A percentile compares a stretch with the other conserved stretches of the same genome.
Conservation (phyloP, 176 grass and related monocot species). For the Ampelocalamus luodianensis region DNA sequence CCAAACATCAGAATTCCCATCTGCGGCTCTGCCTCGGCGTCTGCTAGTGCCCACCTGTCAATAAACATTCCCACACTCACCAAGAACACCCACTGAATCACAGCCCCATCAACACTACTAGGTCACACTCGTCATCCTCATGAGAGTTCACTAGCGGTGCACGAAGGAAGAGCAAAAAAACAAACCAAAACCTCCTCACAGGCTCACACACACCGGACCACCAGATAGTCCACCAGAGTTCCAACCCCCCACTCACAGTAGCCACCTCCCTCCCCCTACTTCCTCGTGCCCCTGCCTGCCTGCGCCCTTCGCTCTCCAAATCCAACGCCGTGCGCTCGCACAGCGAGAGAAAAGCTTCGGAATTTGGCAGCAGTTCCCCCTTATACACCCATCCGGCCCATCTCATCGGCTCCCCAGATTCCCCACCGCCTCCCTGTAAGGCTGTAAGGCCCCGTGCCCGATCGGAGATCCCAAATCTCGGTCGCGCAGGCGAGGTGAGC, state of each 20-base stretch:
- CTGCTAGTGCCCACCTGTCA: conserved; percentile 38
- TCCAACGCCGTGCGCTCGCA: not conserved
- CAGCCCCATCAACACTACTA: fast-evolving
- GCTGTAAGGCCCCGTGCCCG: not conserved
- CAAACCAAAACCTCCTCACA: not conserved
- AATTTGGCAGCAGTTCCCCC: not conserved
- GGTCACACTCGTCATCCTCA: not conserved
- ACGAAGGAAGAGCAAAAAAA: not conserved
- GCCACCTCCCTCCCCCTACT: not conserved
- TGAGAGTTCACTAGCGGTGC: not conserved
- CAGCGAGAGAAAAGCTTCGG: conserved; percentile 22
- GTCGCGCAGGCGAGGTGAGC: conserved; percentile 23
- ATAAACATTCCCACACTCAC: not conserved
- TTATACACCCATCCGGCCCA: not conserved
- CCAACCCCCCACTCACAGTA: not conserved
- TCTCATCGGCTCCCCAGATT: conserved; percentile 15
- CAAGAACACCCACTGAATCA: not conserved
- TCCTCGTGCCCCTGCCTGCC: not conserved
- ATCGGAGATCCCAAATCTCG: conserved; percentile 42
- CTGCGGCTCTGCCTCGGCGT: not conserved
- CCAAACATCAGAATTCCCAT: conserved; percentile 26
- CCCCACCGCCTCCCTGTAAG: not conserved
- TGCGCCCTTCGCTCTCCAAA: not conserved
- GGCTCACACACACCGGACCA: not conserved
- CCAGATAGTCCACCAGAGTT: not conserved